These are phyloP conservation scores for Litchi chinensis DNA, from an alignment of 345 rosid genomes.

Conservation along the genomic window DNA sequence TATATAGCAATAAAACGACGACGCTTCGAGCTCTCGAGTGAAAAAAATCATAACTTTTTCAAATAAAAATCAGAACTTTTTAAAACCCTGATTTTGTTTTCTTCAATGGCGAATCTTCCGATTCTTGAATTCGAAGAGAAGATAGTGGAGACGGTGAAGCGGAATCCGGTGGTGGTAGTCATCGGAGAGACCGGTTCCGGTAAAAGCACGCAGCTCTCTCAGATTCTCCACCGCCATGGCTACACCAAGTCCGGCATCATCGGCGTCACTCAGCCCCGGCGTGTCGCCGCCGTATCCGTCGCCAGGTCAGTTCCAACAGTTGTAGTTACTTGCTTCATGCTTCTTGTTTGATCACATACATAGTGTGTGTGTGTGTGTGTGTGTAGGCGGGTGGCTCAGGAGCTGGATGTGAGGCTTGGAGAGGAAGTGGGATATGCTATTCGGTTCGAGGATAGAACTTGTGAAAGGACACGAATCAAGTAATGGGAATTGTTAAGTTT, in stretches of 20 bases:
- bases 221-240: constrained; percentile 81
- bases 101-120: constrained; percentile 73
- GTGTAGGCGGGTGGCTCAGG: constrained; percentile 84
- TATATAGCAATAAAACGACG: too few species aligned
- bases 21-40: too few species aligned
- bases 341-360: neutral
- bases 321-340: neutral
- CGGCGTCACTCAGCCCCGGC: constrained; percentile 94
- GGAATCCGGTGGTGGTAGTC: constrained; percentile 74
- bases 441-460: constrained; percentile 92
- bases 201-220: constrained; percentile 97
- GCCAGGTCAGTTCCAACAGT: constrained; percentile 74
- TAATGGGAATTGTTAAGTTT: constrained; percentile 36
- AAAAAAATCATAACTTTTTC: too few species aligned
- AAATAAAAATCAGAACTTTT: too few species aligned
- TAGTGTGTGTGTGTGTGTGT: neutral
- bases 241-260: constrained; percentile 73
- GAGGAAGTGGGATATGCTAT: constrained; percentile 97
- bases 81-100: neutral
- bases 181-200: constrained; percentile 97
- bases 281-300: constrained; percentile 94
- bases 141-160: constrained; percentile 66
- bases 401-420: constrained; percentile 84
- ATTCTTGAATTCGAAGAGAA: constrained; percentile 75
- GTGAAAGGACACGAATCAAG: constrained; percentile 77